Base-by-base conservation (phyloP, 352 stramenopile genomes). In the Globisporangium paddicum region DNA sequence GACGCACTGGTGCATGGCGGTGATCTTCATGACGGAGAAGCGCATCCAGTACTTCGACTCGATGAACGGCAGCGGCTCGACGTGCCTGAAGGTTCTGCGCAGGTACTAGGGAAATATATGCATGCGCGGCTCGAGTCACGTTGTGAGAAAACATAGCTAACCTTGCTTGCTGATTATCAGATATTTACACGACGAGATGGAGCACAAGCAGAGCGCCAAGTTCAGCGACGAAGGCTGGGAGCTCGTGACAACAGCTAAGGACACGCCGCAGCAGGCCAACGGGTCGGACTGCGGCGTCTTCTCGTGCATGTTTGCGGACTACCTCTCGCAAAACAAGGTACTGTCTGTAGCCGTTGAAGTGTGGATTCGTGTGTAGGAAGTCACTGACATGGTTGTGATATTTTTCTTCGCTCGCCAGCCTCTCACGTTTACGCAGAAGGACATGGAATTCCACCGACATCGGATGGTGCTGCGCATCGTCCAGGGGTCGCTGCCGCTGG, bases 21-120 rank as follows among this genome's bases (percentile, higher is more conserved):
- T 92, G 49, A 92, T 95, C 58, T 90, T 85, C 63, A 87, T 95
- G 82, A 75, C 75, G 1, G 86, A 93, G 54, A 95, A 93, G 63
- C 78, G 79, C n/a, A 95, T 95, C 54, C 86, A 95, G 58, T 95
- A 95, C 69, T 95, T 74, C 47, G 86, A 95, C 62, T 93, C 83
- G 19, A 95, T 95, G 86, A 73, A 72, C 19, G 86, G 86, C 25
- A 75, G 70, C 9, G 86, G 86, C n/a, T 55, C 69, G 14, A 62
- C 67, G n/a, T 93, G 83, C 55, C 69, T 95, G 13, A 75, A 93
- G 44, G 70, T 90, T 8, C 58, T 95, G 3, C 53, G 90, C 19
- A 73, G 66, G 82, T 89, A 63, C 5, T n/a, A 28, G 3, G 16
- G 13, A 41, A 7, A 23, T 16, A 26, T 52, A 34, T 19, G 6